These are phyloP conservation scores for Periconia digitata DNA, from an alignment of 2,329 filamentous ascomycete species.

Conservation along the genomic window DNA sequence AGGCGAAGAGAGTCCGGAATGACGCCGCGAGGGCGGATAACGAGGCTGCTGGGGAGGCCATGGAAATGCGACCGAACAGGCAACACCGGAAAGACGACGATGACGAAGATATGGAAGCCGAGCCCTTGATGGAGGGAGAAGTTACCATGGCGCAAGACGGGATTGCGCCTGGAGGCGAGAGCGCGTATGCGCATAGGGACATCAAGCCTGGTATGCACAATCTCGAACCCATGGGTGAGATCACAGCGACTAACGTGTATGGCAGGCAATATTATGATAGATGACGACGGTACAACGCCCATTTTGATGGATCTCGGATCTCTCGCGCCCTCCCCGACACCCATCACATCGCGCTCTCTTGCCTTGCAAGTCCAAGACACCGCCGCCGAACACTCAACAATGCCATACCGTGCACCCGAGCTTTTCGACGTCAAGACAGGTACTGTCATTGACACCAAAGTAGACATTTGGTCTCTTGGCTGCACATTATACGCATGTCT, in stretches of 20 bases:
- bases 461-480: constrained; percentile 96
- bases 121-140: constrained; percentile 81
- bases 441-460: constrained; percentile 88
- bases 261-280: constrained; percentile 93
- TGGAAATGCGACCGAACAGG: constrained; percentile 47
- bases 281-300: constrained; percentile 81
- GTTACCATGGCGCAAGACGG: constrained; percentile 68
- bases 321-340: constrained; percentile 80
- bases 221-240: neutral
- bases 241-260: constrained; percentile 10
- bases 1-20: constrained; percentile 57
- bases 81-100: constrained; percentile 55
- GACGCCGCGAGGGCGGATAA: constrained; percentile 60
- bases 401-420: constrained; percentile 97
- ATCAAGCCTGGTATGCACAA: constrained; percentile 81
- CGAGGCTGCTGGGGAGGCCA: constrained; percentile 45
- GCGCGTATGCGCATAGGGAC: constrained; percentile 91
- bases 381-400: constrained; percentile 94
- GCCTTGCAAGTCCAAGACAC: constrained; percentile 92
- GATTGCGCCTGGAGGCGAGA: constrained; percentile 65
- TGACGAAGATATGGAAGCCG: constrained; percentile 73
- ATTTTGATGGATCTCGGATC: constrained; percentile 98
- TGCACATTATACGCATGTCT: constrained; percentile 98
- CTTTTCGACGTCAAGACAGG: constrained; percentile 97
- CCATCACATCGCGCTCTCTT: constrained; percentile 85